Percentiles rank a stretch among this genome's conserved stretches.
Conservation (phyloP, 176 grass and related monocot genomes). For the Phoenix dactylifera region DNA sequence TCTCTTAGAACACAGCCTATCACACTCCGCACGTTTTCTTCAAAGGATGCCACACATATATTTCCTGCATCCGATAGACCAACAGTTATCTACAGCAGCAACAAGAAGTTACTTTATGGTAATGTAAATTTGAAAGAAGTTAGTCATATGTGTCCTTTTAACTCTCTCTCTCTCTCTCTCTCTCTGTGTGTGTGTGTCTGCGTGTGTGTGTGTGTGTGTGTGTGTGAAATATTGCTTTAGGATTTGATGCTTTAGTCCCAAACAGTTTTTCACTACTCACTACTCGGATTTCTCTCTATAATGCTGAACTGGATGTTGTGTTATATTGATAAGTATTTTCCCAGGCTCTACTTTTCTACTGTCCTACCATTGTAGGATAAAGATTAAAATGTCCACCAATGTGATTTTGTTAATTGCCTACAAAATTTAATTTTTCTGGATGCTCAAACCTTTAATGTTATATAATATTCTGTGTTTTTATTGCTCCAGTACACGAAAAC, state of each 20-base stretch:
- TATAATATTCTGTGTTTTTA: too few species aligned
- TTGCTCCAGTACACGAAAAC: too few species aligned
- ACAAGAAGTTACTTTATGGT: constrained; percentile 93
- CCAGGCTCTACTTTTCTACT: too few species aligned
- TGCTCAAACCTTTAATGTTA: too few species aligned
- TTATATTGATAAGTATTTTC: too few species aligned
- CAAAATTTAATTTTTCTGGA: too few species aligned
- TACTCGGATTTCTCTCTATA: too few species aligned
- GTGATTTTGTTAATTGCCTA: too few species aligned
- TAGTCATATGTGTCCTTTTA: constrained; percentile 95
- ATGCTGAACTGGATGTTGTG: too few species aligned
- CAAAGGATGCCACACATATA: constrained; percentile 81
- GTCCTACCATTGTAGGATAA: too few species aligned
- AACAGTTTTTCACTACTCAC: too few species aligned
- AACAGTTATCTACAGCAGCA: constrained; percentile 97
- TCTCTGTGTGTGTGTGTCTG: background rate
- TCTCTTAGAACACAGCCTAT: constrained; percentile 93
- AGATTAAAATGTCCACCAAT: too few species aligned
- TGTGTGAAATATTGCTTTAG: background rate
- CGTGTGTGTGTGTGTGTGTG: background rate
- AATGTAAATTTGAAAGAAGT: constrained; percentile 99
- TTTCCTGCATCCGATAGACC: constrained; percentile 96
- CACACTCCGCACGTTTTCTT: constrained; percentile 86
- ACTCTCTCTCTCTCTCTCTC: constrained; percentile 61
- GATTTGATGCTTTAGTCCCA: background rate